Base-by-base conservation (phyloP, 2,329 filamentous ascomycete species). In the Emmonsiellopsis sp. region DNA sequence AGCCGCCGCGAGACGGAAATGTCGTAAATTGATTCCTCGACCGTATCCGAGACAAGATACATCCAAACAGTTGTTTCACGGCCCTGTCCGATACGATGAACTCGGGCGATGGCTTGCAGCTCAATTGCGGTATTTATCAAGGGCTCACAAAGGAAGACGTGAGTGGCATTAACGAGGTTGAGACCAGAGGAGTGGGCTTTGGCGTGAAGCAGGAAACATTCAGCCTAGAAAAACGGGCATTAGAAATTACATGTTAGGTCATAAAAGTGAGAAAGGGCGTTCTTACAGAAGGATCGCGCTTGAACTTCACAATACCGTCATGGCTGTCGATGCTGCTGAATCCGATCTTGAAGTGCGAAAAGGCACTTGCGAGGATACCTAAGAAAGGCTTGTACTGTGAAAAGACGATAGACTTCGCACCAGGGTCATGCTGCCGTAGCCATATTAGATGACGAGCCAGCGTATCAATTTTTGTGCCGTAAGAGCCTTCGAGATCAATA, bases 121-220 rank as follows among this genome's bases (percentile, higher is more conserved):
- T 97, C 93, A 13, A 98, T 82, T 0, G 91, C 90, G 0, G 92
- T 92, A 65, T 97, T 95, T 61, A 97, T 83, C 3, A 97, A 76
- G 2, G 93, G 93, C 66, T 98, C 93, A 67, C 90, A 95, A 4
- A 98, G 79, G 65, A 97, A 94, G 1, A 97, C 90, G 65, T 97
- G 90, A 47, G 84, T 95, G 4, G 92, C 93, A 62, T 94, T 92
- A 59, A 95, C 86, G 0, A 98, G 79, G 57, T 95, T 97, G 32
- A 98, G 76, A 0, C 93, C 93, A 1, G 87, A 91, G 0, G 89
- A 86, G 66, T 95, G 89, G 0, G 89, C 87, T 59, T 90, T 87
- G 5, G 91, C 91, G 65, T 96, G 90, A 11, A 98, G 79, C 3
- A 97, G 77, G 61, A 98, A 92, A 61, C 87, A 91, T 66, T 96